Percentiles rank a stretch among this genome's conserved stretches.
Conservation (phyloP, 2,329 filamentous ascomycete species). For the Diaporthe velutina region DNA sequence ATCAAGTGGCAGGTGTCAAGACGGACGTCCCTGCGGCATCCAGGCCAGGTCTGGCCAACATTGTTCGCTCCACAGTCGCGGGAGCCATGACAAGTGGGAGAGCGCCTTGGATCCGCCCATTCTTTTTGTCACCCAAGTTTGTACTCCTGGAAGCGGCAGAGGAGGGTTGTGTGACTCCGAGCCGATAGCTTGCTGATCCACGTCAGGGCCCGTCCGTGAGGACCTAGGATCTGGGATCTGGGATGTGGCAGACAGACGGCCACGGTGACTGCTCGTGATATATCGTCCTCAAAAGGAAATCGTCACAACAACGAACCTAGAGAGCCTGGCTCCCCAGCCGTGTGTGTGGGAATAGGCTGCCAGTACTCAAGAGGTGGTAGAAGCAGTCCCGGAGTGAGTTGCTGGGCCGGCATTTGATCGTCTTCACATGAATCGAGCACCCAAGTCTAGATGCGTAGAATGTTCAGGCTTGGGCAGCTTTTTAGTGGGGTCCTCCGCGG, state of each 20-base stretch:
- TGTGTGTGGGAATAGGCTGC: not conserved
- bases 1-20: not conserved
- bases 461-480: constrained; percentile 21
- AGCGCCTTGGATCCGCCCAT: not conserved
- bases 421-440: constrained; percentile 25
- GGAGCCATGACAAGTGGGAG: not conserved
- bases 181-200: constrained; percentile 21
- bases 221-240: not conserved
- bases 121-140: not conserved
- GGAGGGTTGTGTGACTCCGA: constrained; percentile 2
- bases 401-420: not conserved
- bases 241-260: not conserved
- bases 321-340: not conserved
- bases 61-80: constrained; percentile 7
- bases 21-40: not conserved
- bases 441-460: not conserved
- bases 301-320: not conserved
- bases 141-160: not conserved
- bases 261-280: not conserved
- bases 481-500: constrained; percentile 20
- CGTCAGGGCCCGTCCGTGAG: not conserved
- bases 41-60: not conserved
- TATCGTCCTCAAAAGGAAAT: not conserved
- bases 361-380: not conserved
- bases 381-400: not conserved